Base-by-base conservation (phyloP, 306 rosid genomes). In the Pyrus communis region DNA sequence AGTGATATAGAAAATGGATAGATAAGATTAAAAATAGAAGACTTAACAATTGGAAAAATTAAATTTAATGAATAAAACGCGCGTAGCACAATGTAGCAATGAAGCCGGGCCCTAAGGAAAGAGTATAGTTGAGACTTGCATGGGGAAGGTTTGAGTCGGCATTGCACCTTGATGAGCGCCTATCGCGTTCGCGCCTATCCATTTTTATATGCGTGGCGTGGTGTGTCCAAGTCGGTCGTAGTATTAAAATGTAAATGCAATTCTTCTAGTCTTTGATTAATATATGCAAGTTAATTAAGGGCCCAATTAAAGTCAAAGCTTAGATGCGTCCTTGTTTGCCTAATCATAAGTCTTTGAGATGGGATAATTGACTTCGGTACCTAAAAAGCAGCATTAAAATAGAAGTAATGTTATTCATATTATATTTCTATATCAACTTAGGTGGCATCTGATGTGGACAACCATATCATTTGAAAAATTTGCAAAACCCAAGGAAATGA, bases 311-410 rank as follows among this genome's bases (percentile, higher is more conserved):
- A 94, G 98, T 94, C 97, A 94, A 84, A 86, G 69, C 81, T 74
- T 73, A 85, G 93, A 90, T 90, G 98, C 91, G 91, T 83, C 88
- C 79, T 78, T 85, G 77, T 89, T 88, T 81, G 88, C 87, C 82
- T 77, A 91, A 88, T 77, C 5, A 71, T 76, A 79, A 78, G 82
- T 84, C 88, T 78, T 85, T 74, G 86, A 84, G 91, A 86, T 82
- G 88, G 78, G 83, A 75, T 87, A 83, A 82, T 91, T 94, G 98
- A 94, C 98, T 94, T 90, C 84, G 89, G 96, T 90, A 94, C 96
- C 97, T 90, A 87, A 87, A 88, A 91, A 86, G 82, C 55, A 70
- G 89, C 85, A 84, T 84, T 68, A 79, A 73, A 81, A 63, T 23
- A 64, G 22, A 2, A 25, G 27, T 25, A 25, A 25, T 25, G 27